These are phyloP conservation scores for Sinapis alba DNA, from an alignment of 441 rosid species.

Conservation along the genomic window DNA sequence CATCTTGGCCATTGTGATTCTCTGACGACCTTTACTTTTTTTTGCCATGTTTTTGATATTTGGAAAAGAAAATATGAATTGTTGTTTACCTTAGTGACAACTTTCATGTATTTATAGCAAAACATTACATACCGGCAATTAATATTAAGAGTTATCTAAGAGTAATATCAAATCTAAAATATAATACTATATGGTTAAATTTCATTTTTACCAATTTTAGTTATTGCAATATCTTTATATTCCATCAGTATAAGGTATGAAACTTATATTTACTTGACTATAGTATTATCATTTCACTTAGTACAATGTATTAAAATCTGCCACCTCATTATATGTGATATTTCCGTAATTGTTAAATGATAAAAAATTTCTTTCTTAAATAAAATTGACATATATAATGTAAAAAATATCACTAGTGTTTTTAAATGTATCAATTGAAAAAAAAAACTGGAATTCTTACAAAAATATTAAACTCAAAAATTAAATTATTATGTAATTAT, in stretches of 20 bases:
- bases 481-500: background rate
- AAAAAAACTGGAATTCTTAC: background rate
- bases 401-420: background rate
- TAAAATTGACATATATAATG: background rate
- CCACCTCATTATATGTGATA: background rate
- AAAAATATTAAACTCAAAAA: background rate
- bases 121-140: background rate
- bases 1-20: constrained; percentile 59
- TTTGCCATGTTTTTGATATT: constrained; percentile 42
- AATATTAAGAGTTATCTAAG: background rate
- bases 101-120: constrained; percentile 29
- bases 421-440: background rate
- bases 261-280: constrained; percentile 19
- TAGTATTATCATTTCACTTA: background rate
- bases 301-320: constrained; percentile 30
- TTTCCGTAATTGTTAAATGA: background rate
- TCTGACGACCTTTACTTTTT: constrained; percentile 55
- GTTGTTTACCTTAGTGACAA: background rate
- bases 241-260: constrained; percentile 25
- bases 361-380: background rate
- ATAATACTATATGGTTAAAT: background rate
- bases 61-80: background rate
- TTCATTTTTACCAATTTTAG: background rate
- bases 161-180: background rate
- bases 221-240: constrained; percentile 13